Evolutionary conservation across 2,329 filamentous ascomycete species (phyloP), one percentile per base, ranked within the genome.

Genomic region (Trichoderma atroviride): DNA sequence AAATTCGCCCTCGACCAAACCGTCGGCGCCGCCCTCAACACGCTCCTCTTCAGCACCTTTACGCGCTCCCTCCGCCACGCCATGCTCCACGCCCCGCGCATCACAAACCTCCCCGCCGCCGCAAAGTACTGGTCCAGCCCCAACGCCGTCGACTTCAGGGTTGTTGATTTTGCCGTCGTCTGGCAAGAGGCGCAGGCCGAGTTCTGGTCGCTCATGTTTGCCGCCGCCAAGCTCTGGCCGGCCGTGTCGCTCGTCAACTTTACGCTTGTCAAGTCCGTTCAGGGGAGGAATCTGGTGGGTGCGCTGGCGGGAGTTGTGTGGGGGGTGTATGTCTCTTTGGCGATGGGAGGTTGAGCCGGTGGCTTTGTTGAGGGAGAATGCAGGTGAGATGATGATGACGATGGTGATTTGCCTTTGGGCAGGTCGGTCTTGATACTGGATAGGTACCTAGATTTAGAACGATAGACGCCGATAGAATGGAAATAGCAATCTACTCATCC

Each of bases 241-340:
- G 74, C 86, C 3, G 88, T 94, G 27, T 91, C 89, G 71, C 76
- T 91, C 22, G 76, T 92, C 71, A 92, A 92, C 82, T 94, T 92
- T 75, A 85, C 89, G 1, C 78, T 86, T 24, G 81, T 93, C 70
- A 86, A 91, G 72, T 91, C 89, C n/a, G 87, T 93, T 4, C 86
- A 93, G 75, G 85, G 86, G 64, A 84, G 92, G 47, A 90, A 91
- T 62, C 80, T 94, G 40, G 86, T 94, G 71, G 91, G 89, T n/a
- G 88, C 89, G 73, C 78, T 91, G 62, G 91, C 91, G 22, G 92
- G 92, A 5, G 84, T 95, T 29, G 85, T 83, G 16, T 95, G 92
- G 92, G 89, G 90, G 0, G 83, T 94, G 53, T 94, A 92, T 78
- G 82, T 94, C 80, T 93, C 91, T 76, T 80, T 94, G 75, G 79